These are phyloP conservation scores for Pisolithus microcarpus DNA, from an alignment of 768 basidiomycete genomes.

Conservation along the genomic window DNA sequence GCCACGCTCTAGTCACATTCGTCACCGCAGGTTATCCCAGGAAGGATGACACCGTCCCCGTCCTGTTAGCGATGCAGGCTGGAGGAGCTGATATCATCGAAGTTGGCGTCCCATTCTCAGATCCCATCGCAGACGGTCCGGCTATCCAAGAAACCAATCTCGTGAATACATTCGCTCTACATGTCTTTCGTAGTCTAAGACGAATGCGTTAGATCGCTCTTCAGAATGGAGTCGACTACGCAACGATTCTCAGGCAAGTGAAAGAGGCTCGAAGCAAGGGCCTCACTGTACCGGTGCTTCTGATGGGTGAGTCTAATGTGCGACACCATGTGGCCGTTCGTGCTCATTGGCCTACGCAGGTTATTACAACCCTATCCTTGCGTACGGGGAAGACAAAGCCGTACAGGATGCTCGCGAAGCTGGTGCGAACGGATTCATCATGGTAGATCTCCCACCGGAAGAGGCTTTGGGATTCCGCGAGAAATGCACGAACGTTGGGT, in stretches of 20 bases:
- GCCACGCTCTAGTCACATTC: slow-evolving; percentile 70
- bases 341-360: slow-evolving; percentile 40
- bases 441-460: slow-evolving; percentile 97
- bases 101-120: slow-evolving; percentile 89
- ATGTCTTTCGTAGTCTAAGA: background rate
- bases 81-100: slow-evolving; percentile 93
- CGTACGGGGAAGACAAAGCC: slow-evolving; percentile 92
- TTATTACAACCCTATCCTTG: slow-evolving; percentile 94
- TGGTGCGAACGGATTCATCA: slow-evolving; percentile 95
- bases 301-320: slow-evolving; percentile 66
- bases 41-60: slow-evolving; percentile 68
- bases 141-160: slow-evolving; percentile 88
- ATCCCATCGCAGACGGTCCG: slow-evolving; percentile 91
- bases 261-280: slow-evolving; percentile 73
- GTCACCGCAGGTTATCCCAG: slow-evolving; percentile 89
- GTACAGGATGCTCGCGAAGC: slow-evolving; percentile 84
- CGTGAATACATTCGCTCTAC: slow-evolving; percentile 37
- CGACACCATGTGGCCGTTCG: background rate
- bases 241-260: slow-evolving; percentile 62
- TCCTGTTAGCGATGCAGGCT: slow-evolving; percentile 82
- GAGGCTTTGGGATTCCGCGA: slow-evolving; percentile 87
- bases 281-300: slow-evolving; percentile 74
- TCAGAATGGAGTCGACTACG: slow-evolving; percentile 69
- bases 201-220: slow-evolving; percentile 60
- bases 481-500: slow-evolving; percentile 79